Evolutionary conservation across 2,329 filamentous ascomycete genomes (phyloP).

Genomic region (Fusarium staphyleae): DNA sequence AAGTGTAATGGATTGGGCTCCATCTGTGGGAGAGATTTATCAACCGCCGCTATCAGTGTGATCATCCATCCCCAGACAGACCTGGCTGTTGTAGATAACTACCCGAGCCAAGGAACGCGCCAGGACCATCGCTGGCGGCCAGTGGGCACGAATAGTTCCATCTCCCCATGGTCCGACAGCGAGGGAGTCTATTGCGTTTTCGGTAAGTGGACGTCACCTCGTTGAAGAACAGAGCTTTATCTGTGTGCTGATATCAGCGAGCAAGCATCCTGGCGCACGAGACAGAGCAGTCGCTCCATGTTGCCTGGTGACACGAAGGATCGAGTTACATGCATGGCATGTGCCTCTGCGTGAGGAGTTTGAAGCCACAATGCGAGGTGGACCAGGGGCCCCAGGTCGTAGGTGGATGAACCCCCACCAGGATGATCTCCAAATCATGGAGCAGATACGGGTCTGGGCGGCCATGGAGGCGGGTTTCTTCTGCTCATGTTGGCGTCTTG

Average conservation of each 20-base stretch:
- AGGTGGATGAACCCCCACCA: slow-evolving; percentile 28
- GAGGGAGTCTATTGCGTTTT: slow-evolving; percentile 18
- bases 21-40: slow-evolving; percentile 20
- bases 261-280: no score
- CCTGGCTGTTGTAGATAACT: slow-evolving; percentile 35
- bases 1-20: slow-evolving; percentile 1
- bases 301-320: neutral
- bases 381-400: slow-evolving; percentile 15
- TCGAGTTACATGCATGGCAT: slow-evolving; percentile 1
- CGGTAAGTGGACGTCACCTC: slow-evolving; percentile 19
- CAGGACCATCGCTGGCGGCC: slow-evolving; percentile 35
- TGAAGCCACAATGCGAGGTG: slow-evolving; percentile 3
- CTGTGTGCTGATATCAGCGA: neutral
- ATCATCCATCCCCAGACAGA: slow-evolving; percentile 35
- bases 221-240: neutral
- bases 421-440: slow-evolving; percentile 17
- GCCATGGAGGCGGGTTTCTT: slow-evolving; percentile 1
- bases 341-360: slow-evolving; percentile 17
- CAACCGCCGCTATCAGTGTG: slow-evolving; percentile 29
- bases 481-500: slow-evolving; percentile 16
- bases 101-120: slow-evolving; percentile 21
- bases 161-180: slow-evolving; percentile 8
- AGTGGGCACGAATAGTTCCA: slow-evolving; percentile 17
- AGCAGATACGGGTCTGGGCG: slow-evolving; percentile 10
- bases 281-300: neutral